phyloP scores from a whole-genome alignment of 78 protist genomes.

The Dictyostelium intermedium region DNA sequence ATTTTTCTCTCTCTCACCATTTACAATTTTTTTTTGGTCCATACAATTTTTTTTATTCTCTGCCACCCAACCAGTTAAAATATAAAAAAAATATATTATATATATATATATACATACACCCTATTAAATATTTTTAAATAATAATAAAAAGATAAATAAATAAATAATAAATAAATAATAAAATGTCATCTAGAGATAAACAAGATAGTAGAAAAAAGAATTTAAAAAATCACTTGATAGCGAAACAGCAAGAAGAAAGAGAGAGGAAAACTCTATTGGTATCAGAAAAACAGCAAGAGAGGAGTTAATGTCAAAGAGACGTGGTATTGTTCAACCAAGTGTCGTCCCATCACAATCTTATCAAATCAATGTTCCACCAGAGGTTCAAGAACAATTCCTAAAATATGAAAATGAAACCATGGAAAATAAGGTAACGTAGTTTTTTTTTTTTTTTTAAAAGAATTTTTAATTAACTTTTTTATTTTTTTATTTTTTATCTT shows the following conservation, averaged over 20 bases:
- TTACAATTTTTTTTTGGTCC: neutral
- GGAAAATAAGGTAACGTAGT: conserved; percentile 40
- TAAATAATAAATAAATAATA: neutral
- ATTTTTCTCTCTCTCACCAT: too few relatives aligned
- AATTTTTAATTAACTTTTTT: neutral
- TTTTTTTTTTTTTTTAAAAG: neutral
- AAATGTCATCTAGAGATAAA: conserved; percentile 65
- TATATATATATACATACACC: too few relatives aligned
- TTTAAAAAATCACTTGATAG: conserved; percentile 60
- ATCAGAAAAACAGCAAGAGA: conserved; percentile 65
- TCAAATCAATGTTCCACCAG: conserved; percentile 8
- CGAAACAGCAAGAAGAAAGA: conserved; percentile 51
- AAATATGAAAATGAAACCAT: conserved; percentile 19
- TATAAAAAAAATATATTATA: too few relatives aligned
- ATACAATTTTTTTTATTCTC: neutral
- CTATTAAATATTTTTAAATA: too few relatives aligned
- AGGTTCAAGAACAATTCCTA: conserved; percentile 40
- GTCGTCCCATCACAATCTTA: neutral
- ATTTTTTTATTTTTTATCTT: neutral
- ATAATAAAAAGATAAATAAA: neutral
- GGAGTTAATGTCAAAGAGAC: conserved; percentile 17
- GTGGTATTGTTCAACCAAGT: neutral
- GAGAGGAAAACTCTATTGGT: conserved; percentile 40
- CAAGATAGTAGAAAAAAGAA: conserved; percentile 55
- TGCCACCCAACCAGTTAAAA: too few relatives aligned